Evolutionary conservation across 2,329 filamentous ascomycete species (phyloP).

Genomic region (Periconia sp.): DNA sequence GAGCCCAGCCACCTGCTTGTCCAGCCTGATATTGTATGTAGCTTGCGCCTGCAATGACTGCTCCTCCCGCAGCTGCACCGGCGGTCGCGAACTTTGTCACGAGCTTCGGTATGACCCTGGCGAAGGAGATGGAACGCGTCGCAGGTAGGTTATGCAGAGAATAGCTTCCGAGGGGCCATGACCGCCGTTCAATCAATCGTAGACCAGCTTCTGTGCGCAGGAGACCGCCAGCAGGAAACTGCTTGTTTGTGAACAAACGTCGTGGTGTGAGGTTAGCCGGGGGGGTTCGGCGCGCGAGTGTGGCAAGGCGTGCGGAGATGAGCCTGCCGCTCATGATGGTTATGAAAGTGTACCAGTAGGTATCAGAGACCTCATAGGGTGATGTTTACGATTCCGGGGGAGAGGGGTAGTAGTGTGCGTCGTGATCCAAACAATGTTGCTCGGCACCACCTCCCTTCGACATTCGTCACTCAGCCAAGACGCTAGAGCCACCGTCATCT

Average conservation of each 20-base stretch:
- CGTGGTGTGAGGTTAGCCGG: conserved; percentile 65
- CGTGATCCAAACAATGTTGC: conserved; percentile 12
- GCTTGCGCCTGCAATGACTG: conserved; percentile 83
- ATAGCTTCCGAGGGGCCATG: conserved; percentile 79
- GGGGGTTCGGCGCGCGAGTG: conserved; percentile 68
- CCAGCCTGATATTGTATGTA: conserved; percentile 97
- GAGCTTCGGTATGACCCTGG: conserved; percentile 78
- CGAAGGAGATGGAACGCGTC: conserved; percentile 70
- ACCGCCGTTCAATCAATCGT: conserved; percentile 56
- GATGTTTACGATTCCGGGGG: background rate
- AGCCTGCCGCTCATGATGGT: conserved; percentile 72
- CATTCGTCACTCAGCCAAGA: conserved; percentile 5
- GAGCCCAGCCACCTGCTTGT: conserved; percentile 77
- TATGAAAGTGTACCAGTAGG: conserved; percentile 12
- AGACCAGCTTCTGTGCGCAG: conserved; percentile 43
- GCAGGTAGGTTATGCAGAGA: conserved; percentile 80
- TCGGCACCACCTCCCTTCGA: conserved; percentile 6
- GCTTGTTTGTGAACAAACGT: conserved; percentile 47
- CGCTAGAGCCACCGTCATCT: conserved; percentile 4
- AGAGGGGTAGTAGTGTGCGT: background rate
- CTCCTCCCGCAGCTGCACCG: conserved; percentile 89
- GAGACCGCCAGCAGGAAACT: conserved; percentile 45
- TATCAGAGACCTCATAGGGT: conserved; percentile 23
- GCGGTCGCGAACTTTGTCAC: conserved; percentile 87
- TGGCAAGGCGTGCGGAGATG: conserved; percentile 74